Evolutionary conservation across 495 filamentous ascomycete species (phyloP), one percentile per base, ranked within the genome.

Genomic region (Penicillium odoratum): DNA sequence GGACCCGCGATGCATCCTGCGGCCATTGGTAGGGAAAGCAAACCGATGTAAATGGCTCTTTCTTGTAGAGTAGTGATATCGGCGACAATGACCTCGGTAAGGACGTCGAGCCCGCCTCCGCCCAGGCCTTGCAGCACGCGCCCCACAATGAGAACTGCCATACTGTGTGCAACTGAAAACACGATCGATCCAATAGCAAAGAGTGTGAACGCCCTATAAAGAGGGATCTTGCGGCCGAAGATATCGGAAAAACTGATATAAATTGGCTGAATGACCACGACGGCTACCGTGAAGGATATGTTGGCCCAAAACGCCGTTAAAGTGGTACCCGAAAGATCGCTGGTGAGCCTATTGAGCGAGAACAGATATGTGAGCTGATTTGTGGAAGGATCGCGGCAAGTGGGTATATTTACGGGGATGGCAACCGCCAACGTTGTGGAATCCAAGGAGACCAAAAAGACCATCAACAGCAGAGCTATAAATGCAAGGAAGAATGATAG

Each of bases 371-470:
- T 49, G 2, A n/a, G 10, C n/a, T 31, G 13, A n/a, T 0, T 4
- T 3, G 10, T 30, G 7, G 6, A 11, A 7, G 10, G 13, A 33
- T 31, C 21, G 28, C 7, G 7, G 46, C 16, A 8, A 6, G 2
- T 8, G 10, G 7, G 5, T 25, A 16, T 16, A 66, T 72, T 43
- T 71, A 85, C 83, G 2, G 88, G 87, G 36, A 90, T 65, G 13
- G 88, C 88, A n/a, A 90, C 85, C 16, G 82, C 83, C 16, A 90
- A 74, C 5, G 83, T 86, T 3, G 88, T 89, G 3, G 84, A 85
- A 66, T 91, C 88, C 26, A 90, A 70, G 11, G 88, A 83, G 1
- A 83, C 83, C 70, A 85, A 83, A 25, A 90, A 68, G 2, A 81
- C 81, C 46, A 89, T 75, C 7, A 85, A 72, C 16, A 76, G 74